Evolutionary conservation across 2,329 filamentous ascomycete species (phyloP).

Genomic region (Davidsoniella virescens): DNA sequence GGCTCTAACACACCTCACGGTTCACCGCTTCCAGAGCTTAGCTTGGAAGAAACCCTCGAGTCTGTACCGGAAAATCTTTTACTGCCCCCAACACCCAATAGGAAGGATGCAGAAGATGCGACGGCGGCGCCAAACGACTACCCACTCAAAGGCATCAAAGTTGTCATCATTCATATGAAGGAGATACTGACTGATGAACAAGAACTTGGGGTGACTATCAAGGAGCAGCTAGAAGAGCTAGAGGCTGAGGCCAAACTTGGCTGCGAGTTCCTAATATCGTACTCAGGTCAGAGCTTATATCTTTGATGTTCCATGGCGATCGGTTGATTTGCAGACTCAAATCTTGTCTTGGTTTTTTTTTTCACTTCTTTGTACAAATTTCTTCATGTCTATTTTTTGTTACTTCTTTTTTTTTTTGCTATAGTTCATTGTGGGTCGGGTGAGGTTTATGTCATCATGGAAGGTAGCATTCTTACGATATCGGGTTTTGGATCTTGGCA

Average conservation of each 20-base stretch:
- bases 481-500: no score
- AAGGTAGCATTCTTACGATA: no score
- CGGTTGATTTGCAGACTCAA: not conserved
- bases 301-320: conserved; percentile 23
- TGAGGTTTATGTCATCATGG: no score
- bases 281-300: conserved; percentile 43
- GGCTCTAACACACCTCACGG: conserved; percentile 9
- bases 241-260: conserved; percentile 52
- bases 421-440: no score
- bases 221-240: conserved; percentile 50
- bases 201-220: conserved; percentile 46
- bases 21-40: conserved; percentile 2
- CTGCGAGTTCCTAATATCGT: conserved; percentile 62
- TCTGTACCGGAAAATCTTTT: conserved; percentile 24
- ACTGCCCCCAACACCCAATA: conserved; percentile 31
- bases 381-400: conserved; percentile 1
- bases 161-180: conserved; percentile 91
- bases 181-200: conserved; percentile 63
- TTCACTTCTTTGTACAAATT: conserved; percentile 3
- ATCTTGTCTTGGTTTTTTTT: conserved; percentile 6
- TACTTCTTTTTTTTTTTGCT: not conserved
- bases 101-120: conserved; percentile 16
- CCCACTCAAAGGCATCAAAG: conserved; percentile 54
- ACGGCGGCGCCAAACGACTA: conserved; percentile 16
- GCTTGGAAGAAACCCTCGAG: conserved; percentile 11